These are phyloP conservation scores for Ziziphus jujuba DNA, from an alignment of 306 rosid species.

Conservation along the genomic window DNA sequence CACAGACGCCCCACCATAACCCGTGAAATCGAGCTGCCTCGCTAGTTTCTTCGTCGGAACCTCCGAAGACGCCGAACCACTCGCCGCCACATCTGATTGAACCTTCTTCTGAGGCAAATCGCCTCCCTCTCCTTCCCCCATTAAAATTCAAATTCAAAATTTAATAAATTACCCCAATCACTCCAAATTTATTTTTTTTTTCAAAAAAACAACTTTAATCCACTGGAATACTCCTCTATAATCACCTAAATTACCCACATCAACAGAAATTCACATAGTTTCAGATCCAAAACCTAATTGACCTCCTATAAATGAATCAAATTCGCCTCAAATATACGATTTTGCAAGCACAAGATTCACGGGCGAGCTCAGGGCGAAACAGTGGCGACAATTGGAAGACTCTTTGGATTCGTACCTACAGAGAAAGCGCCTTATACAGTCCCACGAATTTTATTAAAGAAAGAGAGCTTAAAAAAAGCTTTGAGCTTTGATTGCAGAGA, in stretches of 20 bases:
- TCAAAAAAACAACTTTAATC: constrained; percentile 21
- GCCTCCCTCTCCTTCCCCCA: constrained; percentile 83
- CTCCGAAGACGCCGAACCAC: constrained; percentile 40
- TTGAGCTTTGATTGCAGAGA: constrained; percentile 22
- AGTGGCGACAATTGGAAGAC: constrained; percentile 27
- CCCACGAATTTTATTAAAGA: background rate
- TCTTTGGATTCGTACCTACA: constrained; percentile 30
- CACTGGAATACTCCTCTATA: constrained; percentile 25
- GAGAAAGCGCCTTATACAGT: background rate
- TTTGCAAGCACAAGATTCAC: constrained; percentile 45
- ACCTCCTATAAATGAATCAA: constrained; percentile 13
- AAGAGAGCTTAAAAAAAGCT: constrained; percentile 19
- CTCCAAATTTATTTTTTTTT: constrained; percentile 23
- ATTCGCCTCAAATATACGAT: constrained; percentile 14
- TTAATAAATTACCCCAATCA: constrained; percentile 24
- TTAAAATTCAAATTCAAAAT: constrained; percentile 38
- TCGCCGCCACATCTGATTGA: constrained; percentile 37
- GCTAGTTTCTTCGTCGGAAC: constrained; percentile 85
- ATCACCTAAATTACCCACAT: constrained; percentile 4
- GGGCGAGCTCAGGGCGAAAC: constrained; percentile 30
- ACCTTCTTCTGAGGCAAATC: constrained; percentile 55
- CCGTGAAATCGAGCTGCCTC: constrained; percentile 93
- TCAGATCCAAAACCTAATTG: constrained; percentile 51
- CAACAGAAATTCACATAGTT: constrained; percentile 42
- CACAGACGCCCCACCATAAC: constrained; percentile 45